These are phyloP conservation scores for Pseudogymnoascus sp. DNA, from an alignment of 2,329 filamentous ascomycete genomes.

Conservation along the genomic window DNA sequence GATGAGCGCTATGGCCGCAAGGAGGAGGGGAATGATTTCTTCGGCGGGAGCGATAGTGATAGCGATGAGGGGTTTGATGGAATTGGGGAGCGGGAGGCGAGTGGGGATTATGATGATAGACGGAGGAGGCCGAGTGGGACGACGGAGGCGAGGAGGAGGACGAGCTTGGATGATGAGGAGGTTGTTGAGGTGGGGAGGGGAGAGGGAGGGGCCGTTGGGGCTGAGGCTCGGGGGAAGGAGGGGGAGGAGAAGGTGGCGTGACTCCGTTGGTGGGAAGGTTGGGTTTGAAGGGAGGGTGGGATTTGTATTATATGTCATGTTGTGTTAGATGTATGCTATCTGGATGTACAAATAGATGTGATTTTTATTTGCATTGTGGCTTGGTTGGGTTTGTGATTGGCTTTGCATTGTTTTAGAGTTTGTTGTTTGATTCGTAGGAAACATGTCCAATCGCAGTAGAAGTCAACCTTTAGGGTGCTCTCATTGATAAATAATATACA, in stretches of 20 bases:
- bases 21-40: slow-evolving; percentile 9
- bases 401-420: background rate
- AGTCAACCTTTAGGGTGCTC: too few relatives aligned
- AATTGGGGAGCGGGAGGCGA: slow-evolving; percentile 11
- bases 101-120: slow-evolving; percentile 12
- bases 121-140: slow-evolving; percentile 22
- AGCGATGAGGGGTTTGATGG: slow-evolving; percentile 17
- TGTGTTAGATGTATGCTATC: slow-evolving; percentile 7
- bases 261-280: slow-evolving; percentile 9
- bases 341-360: slow-evolving; percentile 4
- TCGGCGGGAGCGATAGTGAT: slow-evolving; percentile 19
- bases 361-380: background rate
- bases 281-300: background rate
- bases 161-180: slow-evolving; percentile 29
- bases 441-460: too few relatives aligned
- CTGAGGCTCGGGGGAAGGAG: background rate
- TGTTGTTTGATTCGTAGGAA: too few relatives aligned
- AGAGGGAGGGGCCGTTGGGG: background rate
- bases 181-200: slow-evolving; percentile 19
- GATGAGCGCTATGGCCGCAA: background rate
- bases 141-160: slow-evolving; percentile 27
- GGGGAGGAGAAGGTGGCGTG: background rate
- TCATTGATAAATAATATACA: too few relatives aligned
- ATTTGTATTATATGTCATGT: slow-evolving; percentile 7
- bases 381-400: background rate